These are phyloP conservation scores for Mycena latifolia DNA, from an alignment of 768 basidiomycete species.

Conservation along the genomic window DNA sequence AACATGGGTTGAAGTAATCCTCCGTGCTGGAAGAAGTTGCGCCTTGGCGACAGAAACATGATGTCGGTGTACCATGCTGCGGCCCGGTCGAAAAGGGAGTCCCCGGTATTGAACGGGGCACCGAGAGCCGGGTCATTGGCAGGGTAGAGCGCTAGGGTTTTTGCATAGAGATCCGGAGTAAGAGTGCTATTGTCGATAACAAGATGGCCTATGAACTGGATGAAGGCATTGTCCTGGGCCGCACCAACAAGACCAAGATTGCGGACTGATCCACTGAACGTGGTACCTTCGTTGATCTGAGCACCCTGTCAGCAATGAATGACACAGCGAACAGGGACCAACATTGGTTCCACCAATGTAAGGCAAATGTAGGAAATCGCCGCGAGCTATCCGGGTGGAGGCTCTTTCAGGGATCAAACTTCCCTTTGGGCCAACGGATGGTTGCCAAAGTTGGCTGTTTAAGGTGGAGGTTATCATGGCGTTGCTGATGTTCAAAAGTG, in stretches of 20 bases:
- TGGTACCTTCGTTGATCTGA: slow-evolving; percentile 68
- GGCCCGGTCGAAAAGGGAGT: slow-evolving; percentile 68
- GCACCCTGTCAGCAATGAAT: not conserved
- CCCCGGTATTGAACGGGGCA: slow-evolving; percentile 68
- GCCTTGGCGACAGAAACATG: slow-evolving; percentile 66
- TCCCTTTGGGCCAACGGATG: slow-evolving; percentile 62
- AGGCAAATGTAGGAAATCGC: slow-evolving; percentile 67
- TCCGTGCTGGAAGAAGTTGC: slow-evolving; percentile 64
- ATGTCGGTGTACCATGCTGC: slow-evolving; percentile 70
- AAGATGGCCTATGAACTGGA: slow-evolving; percentile 59
- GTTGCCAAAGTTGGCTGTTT: slow-evolving; percentile 70
- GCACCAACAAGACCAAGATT: slow-evolving; percentile 52
- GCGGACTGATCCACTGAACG: slow-evolving; percentile 54
- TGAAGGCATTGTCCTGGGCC: slow-evolving; percentile 58
- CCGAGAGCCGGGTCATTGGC: slow-evolving; percentile 62
- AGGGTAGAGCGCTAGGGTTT: slow-evolving; percentile 57
- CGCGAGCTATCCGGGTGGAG: slow-evolving; percentile 57
- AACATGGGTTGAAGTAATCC: slow-evolving; percentile 62
- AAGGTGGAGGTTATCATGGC: slow-evolving; percentile 57
- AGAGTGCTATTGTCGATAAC: slow-evolving; percentile 67
- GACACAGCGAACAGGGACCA: slow-evolving; percentile 36
- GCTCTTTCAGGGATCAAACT: slow-evolving; percentile 62
- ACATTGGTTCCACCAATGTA: slow-evolving; percentile 71
- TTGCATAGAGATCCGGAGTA: slow-evolving; percentile 53
- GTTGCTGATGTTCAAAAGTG: slow-evolving; percentile 61